Evolutionary conservation across 2,329 filamentous ascomycete genomes (phyloP).

Genomic region (Penicillium digitatum): DNA sequence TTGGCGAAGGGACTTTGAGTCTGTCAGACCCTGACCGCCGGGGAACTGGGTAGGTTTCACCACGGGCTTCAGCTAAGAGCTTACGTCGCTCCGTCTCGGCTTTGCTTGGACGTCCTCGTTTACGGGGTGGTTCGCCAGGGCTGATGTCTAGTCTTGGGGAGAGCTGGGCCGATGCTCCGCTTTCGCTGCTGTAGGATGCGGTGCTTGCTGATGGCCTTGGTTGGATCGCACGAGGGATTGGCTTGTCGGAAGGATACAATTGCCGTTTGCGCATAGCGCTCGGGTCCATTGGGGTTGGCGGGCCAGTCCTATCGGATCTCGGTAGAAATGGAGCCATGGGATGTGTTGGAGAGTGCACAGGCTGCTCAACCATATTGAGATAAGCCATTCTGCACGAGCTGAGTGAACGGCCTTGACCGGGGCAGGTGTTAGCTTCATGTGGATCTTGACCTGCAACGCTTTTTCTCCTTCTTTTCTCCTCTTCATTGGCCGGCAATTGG

Average conservation of each 20-base stretch:
- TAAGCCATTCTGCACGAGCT: slow-evolving; percentile 38
- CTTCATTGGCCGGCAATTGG: background rate
- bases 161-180: slow-evolving; percentile 31
- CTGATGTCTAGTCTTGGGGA: slow-evolving; percentile 33
- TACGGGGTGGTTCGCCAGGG: slow-evolving; percentile 36
- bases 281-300: slow-evolving; percentile 25
- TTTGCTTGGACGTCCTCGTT: slow-evolving; percentile 45
- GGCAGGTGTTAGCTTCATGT: slow-evolving; percentile 8
- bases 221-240: slow-evolving; percentile 38
- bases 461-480: background rate
- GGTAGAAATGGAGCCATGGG: slow-evolving; percentile 18
- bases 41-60: slow-evolving; percentile 39
- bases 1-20: slow-evolving; percentile 30
- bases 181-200: slow-evolving; percentile 35
- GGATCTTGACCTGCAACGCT: background rate
- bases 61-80: slow-evolving; percentile 37
- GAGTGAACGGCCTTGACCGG: slow-evolving; percentile 36
- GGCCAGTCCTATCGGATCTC: slow-evolving; percentile 22
- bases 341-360: slow-evolving; percentile 18
- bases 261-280: slow-evolving; percentile 31
- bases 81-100: slow-evolving; percentile 40
- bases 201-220: slow-evolving; percentile 37
- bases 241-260: slow-evolving; percentile 30
- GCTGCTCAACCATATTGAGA: slow-evolving; percentile 33
- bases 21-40: slow-evolving; percentile 26